These are phyloP conservation scores for Hirsutella thompsonii DNA, from an alignment of 2,329 filamentous ascomycete species.

Conservation along the genomic window DNA sequence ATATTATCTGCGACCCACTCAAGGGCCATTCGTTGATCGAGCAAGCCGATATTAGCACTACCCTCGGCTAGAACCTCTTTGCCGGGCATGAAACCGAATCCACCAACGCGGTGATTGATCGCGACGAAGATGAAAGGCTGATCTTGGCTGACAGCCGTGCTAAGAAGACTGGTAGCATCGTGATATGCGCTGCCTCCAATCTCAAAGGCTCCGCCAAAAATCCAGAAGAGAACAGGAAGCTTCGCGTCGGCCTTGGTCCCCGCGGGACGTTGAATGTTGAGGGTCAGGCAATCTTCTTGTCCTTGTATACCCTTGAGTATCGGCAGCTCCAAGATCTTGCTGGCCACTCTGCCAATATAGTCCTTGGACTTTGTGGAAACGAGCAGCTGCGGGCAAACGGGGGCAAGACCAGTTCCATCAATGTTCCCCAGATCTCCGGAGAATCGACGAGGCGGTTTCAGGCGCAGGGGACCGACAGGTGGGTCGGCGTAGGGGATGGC, in stretches of 20 bases:
- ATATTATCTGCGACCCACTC: slow-evolving; percentile 73
- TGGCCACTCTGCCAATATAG: slow-evolving; percentile 30
- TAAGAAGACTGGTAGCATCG: slow-evolving; percentile 34
- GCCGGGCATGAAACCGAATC: slow-evolving; percentile 62
- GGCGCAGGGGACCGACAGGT: slow-evolving; percentile 44
- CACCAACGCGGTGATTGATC: slow-evolving; percentile 65
- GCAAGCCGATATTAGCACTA: slow-evolving; percentile 55
- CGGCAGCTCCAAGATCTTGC: slow-evolving; percentile 37
- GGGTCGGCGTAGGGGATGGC: slow-evolving; percentile 53
- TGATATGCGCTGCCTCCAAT: slow-evolving; percentile 38
- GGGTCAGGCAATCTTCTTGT: slow-evolving; percentile 51
- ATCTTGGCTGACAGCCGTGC: slow-evolving; percentile 24
- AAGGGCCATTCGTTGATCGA: slow-evolving; percentile 60
- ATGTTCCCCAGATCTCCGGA: slow-evolving; percentile 44
- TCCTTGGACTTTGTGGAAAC: slow-evolving; percentile 34
- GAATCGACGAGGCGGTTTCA: slow-evolving; percentile 53
- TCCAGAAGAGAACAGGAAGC: slow-evolving; percentile 58
- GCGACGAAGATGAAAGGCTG: slow-evolving; percentile 59
- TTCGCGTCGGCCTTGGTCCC: slow-evolving; percentile 41
- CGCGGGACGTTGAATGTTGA: slow-evolving; percentile 46
- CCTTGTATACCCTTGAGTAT: slow-evolving; percentile 42
- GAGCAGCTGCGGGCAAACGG: slow-evolving; percentile 61
- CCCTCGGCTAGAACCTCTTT: slow-evolving; percentile 55
- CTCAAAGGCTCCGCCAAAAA: slow-evolving; percentile 55
- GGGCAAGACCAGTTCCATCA: slow-evolving; percentile 42